Percentiles rank a stretch among this genome's conserved stretches.
Conservation (phyloP, 768 basidiomycete genomes). For the Cyclocybe aegerita region DNA sequence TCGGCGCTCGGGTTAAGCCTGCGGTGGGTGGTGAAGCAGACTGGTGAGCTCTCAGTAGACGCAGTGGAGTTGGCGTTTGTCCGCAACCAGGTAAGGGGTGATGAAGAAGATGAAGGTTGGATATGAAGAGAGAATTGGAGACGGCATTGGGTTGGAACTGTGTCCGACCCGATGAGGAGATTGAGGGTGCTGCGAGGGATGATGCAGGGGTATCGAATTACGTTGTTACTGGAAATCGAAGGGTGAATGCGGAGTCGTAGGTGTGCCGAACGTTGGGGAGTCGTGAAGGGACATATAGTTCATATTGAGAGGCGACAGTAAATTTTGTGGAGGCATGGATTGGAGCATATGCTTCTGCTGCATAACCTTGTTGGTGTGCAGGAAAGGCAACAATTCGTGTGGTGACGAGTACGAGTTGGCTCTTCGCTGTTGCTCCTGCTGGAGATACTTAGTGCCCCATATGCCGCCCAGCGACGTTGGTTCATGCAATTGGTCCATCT, state of each 20-base stretch:
- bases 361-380: conserved; percentile 18
- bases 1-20: conserved; percentile 5
- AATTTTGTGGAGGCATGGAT: conserved; percentile 1
- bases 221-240: conserved; percentile 8
- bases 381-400: conserved; percentile 24
- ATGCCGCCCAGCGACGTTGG: conserved; percentile 10
- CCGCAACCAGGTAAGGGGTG: conserved; percentile 10
- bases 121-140: no score
- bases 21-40: conserved; percentile 3
- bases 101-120: conserved; percentile 19
- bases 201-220: conserved; percentile 1
- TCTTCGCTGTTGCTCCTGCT: conserved; percentile 18
- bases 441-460: conserved; percentile 15
- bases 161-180: conserved; percentile 1
- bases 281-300: conserved; percentile 6
- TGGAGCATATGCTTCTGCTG: conserved; percentile 7
- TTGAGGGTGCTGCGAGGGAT: conserved; percentile 6
- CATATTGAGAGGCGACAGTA: not conserved
- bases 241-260: conserved; percentile 12
- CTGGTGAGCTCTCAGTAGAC: conserved; percentile 13
- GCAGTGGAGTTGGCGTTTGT: conserved; percentile 10
- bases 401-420: conserved; percentile 11
- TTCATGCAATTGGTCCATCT: no score
- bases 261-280: conserved; percentile 8
- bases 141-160: conserved; percentile 6